Conservation (phyloP, 2,329 filamentous ascomycete species). For the Colletotrichum orbiculare region DNA sequence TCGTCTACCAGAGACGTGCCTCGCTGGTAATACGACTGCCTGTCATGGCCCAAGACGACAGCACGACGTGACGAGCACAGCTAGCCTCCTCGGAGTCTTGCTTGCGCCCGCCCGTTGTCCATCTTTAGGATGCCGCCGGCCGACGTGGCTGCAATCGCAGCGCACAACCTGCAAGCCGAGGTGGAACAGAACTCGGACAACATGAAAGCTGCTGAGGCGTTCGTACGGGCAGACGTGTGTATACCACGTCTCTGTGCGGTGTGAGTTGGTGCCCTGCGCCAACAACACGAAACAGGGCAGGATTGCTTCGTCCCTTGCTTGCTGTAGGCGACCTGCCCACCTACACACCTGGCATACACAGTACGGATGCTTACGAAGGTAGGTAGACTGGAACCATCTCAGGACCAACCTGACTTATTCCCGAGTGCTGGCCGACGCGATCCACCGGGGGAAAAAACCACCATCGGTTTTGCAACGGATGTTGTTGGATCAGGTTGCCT, state of each 20-base stretch:
- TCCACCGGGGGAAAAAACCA: background rate
- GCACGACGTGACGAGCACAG: background rate
- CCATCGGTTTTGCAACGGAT: too few species aligned
- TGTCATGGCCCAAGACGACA: conserved; percentile 7
- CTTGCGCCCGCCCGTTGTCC: background rate
- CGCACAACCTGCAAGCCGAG: conserved; percentile 2
- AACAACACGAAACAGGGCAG: too few species aligned
- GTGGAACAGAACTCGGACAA: background rate
- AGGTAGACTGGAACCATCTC: too few species aligned
- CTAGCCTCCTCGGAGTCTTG: conserved; percentile 1
- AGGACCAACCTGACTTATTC: background rate
- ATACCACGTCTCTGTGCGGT: too few species aligned
- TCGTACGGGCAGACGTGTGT: too few species aligned
- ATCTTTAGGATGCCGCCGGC: background rate
- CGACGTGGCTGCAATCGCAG: background rate
- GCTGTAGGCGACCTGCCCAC: too few species aligned
- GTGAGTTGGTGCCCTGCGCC: too few species aligned
- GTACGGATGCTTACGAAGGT: background rate
- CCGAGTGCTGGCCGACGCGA: conserved; percentile 16
- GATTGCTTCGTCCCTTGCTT: too few species aligned
- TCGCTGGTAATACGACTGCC: conserved; percentile 1
- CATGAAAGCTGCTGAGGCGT: background rate
- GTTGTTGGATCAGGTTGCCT: too few species aligned
- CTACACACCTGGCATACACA: background rate
- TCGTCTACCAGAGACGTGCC: background rate